A percentile compares a stretch with the other conserved stretches of the same genome.
These are phyloP conservation scores for Xylaria intraflava DNA, from an alignment of 495 filamentous ascomycete species.

Conservation along the genomic window DNA sequence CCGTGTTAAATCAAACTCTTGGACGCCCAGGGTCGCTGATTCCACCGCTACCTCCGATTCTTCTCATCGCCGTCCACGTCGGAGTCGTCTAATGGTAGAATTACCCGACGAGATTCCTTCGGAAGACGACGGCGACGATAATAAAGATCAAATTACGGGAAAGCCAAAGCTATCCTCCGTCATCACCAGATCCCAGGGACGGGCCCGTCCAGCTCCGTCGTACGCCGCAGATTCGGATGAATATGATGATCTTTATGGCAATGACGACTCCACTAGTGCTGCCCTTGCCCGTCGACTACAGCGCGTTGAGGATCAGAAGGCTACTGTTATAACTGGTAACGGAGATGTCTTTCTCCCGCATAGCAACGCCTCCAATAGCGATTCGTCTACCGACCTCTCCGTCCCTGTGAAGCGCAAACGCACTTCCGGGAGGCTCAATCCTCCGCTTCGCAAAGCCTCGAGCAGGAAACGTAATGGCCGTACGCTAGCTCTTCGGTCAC, in stretches of 20 bases:
- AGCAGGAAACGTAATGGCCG: background rate
- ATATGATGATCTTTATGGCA: constrained; percentile 28
- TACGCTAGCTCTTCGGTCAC: background rate
- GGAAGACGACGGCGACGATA: background rate
- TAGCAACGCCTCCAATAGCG: background rate
- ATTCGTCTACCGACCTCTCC: background rate
- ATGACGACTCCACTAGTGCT: constrained; percentile 25
- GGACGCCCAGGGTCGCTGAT: background rate
- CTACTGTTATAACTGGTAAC: no score
- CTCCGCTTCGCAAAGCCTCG: background rate
- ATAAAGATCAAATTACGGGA: background rate
- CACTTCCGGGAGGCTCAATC: background rate
- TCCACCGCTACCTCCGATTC: background rate
- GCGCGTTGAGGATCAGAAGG: constrained; percentile 25
- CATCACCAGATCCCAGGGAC: constrained; percentile 5
- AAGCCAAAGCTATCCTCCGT: constrained; percentile 17
- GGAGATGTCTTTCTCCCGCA: no score
- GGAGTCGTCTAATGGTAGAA: constrained; percentile 10
- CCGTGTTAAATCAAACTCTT: background rate
- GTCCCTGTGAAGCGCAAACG: background rate
- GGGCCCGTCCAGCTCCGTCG: background rate
- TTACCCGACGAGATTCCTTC: background rate
- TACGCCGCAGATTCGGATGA: constrained; percentile 22
- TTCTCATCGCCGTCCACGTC: constrained; percentile 3
- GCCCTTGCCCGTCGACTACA: constrained; percentile 32